Evolutionary conservation across 352 stramenopile species (phyloP), one percentile per base, ranked within the genome.

Genomic region (Globisporangium yorkense): DNA sequence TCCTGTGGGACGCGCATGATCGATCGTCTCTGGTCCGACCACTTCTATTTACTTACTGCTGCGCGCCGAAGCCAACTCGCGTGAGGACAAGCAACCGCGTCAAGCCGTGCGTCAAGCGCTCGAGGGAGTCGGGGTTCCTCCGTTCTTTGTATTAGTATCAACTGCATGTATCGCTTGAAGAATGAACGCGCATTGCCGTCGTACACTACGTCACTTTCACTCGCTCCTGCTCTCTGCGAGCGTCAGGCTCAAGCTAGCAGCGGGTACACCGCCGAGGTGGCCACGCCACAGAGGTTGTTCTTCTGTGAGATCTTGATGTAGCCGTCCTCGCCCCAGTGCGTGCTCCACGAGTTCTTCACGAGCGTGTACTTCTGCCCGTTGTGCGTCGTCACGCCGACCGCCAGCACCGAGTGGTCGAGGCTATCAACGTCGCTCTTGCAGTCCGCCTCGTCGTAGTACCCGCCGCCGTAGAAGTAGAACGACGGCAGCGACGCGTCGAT

Each of bases 321-420:
- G 37, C 91, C 91, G 41, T 96, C 71, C 56, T 98, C 94, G 44
- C 94, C 94, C 94, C 94, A 98, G 58, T 92, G 80, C 39, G 78
- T 94, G 66, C 85, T 95, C 94, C 94, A 98, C 59, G 86, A 97
- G 68, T 98, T 98, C 73, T 97, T 97, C 51, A 98, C 87, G 62
- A 98, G 73, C 52, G 89, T 98, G 72, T 97, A 98, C 70, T 96
- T 93, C 59, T 97, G 86, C 0, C 80, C 92, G 12, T 92, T 77
- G 62, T 94, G 68, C 20, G 74, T 91, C 20, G 87, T 96, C 57
- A 96, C 89, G 39, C 93, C 93, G 1, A 97, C 91, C 3, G 92
- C 82, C 16, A 97, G 70, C 37, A 97, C 90, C 24, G 90, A 96
- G 69, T 98, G 93, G 60, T 97, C 88, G 15, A 98, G 72, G 50